Conservation (phyloP, 1,284 basidiomycete species). For the Ceratobasidium sp. region DNA sequence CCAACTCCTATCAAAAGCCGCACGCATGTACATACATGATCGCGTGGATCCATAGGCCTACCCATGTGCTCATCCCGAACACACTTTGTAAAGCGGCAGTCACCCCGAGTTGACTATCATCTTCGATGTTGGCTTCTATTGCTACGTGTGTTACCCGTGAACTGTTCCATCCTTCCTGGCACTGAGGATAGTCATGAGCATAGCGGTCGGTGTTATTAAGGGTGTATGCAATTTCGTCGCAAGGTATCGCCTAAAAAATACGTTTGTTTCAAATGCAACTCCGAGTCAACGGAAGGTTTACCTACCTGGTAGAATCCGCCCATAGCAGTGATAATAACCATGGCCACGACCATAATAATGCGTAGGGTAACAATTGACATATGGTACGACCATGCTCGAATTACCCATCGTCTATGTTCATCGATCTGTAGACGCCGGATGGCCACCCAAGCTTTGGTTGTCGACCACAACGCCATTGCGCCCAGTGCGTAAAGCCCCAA, state of each 20-base stretch:
- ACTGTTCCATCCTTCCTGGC: background rate
- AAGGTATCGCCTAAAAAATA: background rate
- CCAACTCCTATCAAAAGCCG: background rate
- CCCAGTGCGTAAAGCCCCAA: background rate
- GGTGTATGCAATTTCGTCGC: background rate
- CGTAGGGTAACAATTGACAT: conserved; percentile 19
- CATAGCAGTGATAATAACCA: background rate
- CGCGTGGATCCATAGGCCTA: background rate
- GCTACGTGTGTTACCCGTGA: background rate
- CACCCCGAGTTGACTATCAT: background rate
- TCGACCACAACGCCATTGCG: background rate
- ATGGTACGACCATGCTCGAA: conserved; percentile 20
- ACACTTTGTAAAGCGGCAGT: background rate
- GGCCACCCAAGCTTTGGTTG: background rate
- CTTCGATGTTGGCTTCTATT: background rate
- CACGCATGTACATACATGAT: background rate
- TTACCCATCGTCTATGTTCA: conserved; percentile 10
- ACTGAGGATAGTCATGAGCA: background rate
- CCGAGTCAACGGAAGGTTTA: background rate
- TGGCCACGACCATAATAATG: background rate
- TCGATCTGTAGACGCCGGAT: conserved; percentile 10
- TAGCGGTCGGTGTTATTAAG: background rate
- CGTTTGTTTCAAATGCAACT: background rate
- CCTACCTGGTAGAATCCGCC: conserved; percentile 18
- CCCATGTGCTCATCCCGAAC: conserved; percentile 7